Percentiles rank a stretch among this genome's conserved stretches.
Conservation (phyloP, 495 filamentous ascomycete genomes). For the Penicillium flavigenum region DNA sequence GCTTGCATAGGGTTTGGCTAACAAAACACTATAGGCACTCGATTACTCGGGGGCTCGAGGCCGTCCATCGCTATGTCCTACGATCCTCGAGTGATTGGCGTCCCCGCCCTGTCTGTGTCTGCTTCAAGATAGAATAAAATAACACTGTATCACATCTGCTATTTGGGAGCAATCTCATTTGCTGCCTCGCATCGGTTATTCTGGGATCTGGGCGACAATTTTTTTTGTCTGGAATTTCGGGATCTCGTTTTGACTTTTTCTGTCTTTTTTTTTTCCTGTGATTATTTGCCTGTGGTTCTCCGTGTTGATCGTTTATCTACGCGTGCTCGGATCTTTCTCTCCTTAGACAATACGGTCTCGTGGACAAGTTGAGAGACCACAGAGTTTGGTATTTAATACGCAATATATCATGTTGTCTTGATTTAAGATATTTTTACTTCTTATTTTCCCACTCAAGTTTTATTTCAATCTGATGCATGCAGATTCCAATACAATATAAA, state of each 20-base stretch:
- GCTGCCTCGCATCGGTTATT: conserved; percentile 6
- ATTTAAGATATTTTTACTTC: neutral
- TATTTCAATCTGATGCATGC: neutral
- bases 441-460: neutral
- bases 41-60: neutral
- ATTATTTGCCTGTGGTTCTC: neutral
- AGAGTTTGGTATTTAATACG: neutral
- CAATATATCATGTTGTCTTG: neutral
- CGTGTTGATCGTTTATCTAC: neutral
- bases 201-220: neutral
- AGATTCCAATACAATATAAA: neutral
- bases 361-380: neutral
- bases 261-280: neutral
- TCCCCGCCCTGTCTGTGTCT: conserved; percentile 1
- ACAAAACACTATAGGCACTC: neutral
- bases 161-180: neutral
- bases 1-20: conserved; percentile 4
- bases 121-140: neutral
- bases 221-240: neutral
- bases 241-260: neutral
- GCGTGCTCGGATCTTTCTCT: neutral
- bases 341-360: neutral
- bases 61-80: neutral
- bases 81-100: neutral
- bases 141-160: conserved; percentile 4